Evolutionary conservation across 225 moss, liverwort and hornwort genomes (phyloP), one percentile per base, ranked within the genome.

Genomic region (Pseudoscleropodium purum): DNA sequence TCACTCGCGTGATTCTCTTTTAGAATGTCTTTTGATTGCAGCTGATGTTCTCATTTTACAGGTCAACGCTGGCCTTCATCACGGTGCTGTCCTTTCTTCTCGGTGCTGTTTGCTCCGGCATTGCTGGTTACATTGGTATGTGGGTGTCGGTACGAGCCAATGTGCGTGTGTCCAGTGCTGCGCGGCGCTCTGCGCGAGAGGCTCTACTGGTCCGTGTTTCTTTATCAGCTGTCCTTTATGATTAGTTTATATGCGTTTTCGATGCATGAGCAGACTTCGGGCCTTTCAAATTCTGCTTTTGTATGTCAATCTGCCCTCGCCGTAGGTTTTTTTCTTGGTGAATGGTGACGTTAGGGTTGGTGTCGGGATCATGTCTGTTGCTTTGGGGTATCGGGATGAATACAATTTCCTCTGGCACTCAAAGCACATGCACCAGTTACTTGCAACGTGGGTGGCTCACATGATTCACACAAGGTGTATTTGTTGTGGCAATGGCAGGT

Each of bases 131-230:
- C 51, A 94, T 96, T 90, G 99, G 99, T 30, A 99, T 99, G 99
- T 99, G 99, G 97, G 99, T 99, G 84, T 96, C 99, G 41, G 99
- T 99, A 47, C 95, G 97, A 89, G 99, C 99, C 81, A 99, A 99
- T 90, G 99, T 99, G 90, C 96, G 99, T 47, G 97, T 99, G 87
- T 96, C 99, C 79, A 97, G 95, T 91, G 96, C 97, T 39, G 97
- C 99, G 45, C 95, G 99, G 85, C 96, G 99, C 77, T 96, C 97
- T 63, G 96, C 99, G 57, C 96, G 97, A 62, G 99, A 99, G 92
- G 96, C 99, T 63, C 86, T 99, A 81, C 92, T 96, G 96, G 98
- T 98, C 54, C 54, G 94, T 93, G 70, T 80, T 90, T 62, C 83
- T 81, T 86, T 41, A 63, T 39, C 78, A 10, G 11, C 45, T 78